These are phyloP conservation scores for Mortierella sp. DNA, from an alignment of 371 early-diverging fungal species.

Conservation along the genomic window DNA sequence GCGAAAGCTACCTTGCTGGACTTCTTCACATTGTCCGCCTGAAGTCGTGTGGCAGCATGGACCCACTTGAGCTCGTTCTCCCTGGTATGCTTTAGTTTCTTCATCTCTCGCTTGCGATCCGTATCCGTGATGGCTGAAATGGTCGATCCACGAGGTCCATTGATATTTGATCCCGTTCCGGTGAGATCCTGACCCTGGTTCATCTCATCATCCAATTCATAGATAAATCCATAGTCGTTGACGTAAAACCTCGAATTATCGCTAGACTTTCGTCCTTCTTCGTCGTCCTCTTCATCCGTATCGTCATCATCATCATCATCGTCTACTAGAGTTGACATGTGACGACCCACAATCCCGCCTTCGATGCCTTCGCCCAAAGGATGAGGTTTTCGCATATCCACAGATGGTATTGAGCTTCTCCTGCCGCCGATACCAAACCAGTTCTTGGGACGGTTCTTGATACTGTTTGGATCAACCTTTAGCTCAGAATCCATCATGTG, in stretches of 20 bases:
- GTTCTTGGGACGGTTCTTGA: neutral
- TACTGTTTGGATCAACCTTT: neutral
- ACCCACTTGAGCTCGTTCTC: slow-evolving; percentile 42
- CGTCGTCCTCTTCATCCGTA: slow-evolving; percentile 16
- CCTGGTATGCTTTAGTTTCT: slow-evolving; percentile 19
- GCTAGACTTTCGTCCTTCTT: slow-evolving; percentile 13
- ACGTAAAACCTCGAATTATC: slow-evolving; percentile 8
- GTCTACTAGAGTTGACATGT: slow-evolving; percentile 14
- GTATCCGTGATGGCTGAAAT: slow-evolving; percentile 22
- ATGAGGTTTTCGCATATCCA: slow-evolving; percentile 18
- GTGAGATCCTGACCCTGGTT: slow-evolving; percentile 6
- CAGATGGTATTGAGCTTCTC: slow-evolving; percentile 10
- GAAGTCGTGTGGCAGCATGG: slow-evolving; percentile 21
- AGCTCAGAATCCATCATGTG: no score
- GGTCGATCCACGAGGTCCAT: slow-evolving; percentile 1
- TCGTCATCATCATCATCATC: slow-evolving; percentile 11
- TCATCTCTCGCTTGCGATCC: slow-evolving; percentile 20
- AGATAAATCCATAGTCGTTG: slow-evolving; percentile 35
- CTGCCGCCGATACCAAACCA: slow-evolving; percentile 38
- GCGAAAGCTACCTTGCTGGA: slow-evolving; percentile 44
- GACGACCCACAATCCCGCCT: no score
- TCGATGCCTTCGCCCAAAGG: slow-evolving; percentile 27
- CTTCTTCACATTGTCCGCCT: slow-evolving; percentile 34
- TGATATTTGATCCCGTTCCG: slow-evolving; percentile 18
- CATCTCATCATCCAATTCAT: slow-evolving; percentile 14